Base-by-base conservation (phyloP, 345 rosid species). In the Bruguiera parviflora region DNA sequence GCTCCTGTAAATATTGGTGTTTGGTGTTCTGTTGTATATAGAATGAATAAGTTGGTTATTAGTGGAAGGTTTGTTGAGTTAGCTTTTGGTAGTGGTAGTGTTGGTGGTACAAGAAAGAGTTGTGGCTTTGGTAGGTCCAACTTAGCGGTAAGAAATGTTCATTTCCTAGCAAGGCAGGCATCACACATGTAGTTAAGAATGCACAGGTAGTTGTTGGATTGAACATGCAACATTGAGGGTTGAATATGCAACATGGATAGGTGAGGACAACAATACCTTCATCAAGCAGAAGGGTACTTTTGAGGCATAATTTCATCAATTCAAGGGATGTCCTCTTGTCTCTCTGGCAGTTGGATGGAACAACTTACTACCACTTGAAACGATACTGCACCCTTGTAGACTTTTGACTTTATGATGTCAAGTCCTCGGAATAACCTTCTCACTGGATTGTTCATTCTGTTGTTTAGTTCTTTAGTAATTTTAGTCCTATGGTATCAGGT, bases 1-100 rank as follows among this genome's bases (percentile, higher is more conserved):
- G 81, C 83, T 77, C 80, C 81, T 77, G 86, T 84, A 86, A 65
- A 84, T 84, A 84, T 66, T 37, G 73, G 84, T 65, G 72, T 53
- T 47, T 84, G 73, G 80, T 63, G 47, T 69, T 84, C 84, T 89
- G 57, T 79, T 87, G 89, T 88, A 75, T 70, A 84, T 89, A 85
- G 52, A 57, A 53, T 72, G 72, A 86, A 85, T 80, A 85, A 88
- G 79, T 73, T 64, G 80, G 73, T 73, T 65, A 43, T 74, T 62
- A 63, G 78, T 77, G 6, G 75, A 79, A 33, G 78, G 68, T 63
- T 75, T 73, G 66, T 68, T 72, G 70, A 58, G 78, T 68, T 72
- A 72, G 83, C 78, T 67, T 81, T 53, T 71, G 61, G 47, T 22
- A 43, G 29, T 32, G 33, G 52, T 77, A 63, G 79, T 16, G 70